These are phyloP conservation scores for Chimonanthus salicifolius DNA, from an alignment of 164 flowering plant genomes.

Conservation along the genomic window DNA sequence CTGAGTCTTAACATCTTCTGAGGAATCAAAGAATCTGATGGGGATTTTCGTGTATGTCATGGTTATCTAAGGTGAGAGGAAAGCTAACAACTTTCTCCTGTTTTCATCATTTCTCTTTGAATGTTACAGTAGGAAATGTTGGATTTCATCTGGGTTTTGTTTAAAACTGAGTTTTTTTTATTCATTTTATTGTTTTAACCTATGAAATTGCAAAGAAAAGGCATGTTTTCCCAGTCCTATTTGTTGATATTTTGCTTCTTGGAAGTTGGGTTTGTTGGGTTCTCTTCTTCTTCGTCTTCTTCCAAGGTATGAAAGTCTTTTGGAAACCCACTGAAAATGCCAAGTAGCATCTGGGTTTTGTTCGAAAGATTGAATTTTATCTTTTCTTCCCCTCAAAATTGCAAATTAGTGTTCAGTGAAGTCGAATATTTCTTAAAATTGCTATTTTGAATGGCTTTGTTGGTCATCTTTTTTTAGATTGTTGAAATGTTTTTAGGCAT, in stretches of 20 bases:
- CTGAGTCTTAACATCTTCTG: background rate
- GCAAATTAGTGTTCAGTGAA: background rate
- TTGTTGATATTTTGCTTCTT: background rate
- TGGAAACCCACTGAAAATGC: background rate
- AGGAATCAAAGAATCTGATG: slow-evolving; percentile 12
- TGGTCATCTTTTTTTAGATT: background rate
- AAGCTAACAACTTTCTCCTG: slow-evolving; percentile 7
- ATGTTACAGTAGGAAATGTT: slow-evolving; percentile 6
- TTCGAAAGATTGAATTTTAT: background rate
- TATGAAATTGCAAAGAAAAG: background rate
- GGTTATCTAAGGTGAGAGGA: slow-evolving; percentile 6
- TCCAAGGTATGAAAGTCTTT: background rate
- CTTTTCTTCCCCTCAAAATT: background rate
- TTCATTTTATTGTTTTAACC: background rate
- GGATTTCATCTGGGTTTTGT: slow-evolving; percentile 3
- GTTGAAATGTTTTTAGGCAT: background rate
- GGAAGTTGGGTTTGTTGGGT: slow-evolving; percentile 1
- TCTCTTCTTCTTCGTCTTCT: background rate
- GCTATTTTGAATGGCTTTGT: background rate
- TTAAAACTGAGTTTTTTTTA: background rate
- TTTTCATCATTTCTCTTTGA: slow-evolving; percentile 4
- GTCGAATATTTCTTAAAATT: background rate
- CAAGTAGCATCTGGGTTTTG: background rate
- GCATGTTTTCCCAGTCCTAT: background rate
- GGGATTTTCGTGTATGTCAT: background rate